Evolutionary conservation across 208 protist species (phyloP).

Genomic region (Crithidia bombi): DNA sequence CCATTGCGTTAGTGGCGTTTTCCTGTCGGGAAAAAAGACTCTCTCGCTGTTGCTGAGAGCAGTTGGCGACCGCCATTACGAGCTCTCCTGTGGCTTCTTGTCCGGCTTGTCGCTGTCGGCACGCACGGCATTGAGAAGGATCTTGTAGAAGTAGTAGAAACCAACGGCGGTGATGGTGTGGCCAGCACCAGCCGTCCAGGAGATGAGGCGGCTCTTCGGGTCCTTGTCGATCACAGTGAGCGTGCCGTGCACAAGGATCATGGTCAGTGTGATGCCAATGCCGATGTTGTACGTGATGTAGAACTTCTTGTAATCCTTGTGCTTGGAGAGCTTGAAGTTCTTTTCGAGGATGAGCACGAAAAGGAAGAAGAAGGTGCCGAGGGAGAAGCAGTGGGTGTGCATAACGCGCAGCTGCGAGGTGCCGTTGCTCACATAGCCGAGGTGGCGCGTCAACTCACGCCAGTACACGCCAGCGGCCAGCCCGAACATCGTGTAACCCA

Average conservation of each 20-base stretch:
- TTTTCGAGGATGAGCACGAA: slow-evolving; percentile 64
- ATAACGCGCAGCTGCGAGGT: slow-evolving; percentile 61
- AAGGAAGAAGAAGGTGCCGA: slow-evolving; percentile 66
- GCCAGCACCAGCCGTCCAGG: slow-evolving; percentile 51
- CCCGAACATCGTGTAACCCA: slow-evolving; percentile 53
- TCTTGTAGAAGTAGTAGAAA: slow-evolving; percentile 65
- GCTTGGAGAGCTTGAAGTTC: slow-evolving; percentile 47
- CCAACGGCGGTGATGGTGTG: slow-evolving; percentile 47
- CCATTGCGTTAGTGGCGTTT: not conserved
- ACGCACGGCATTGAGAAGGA: slow-evolving; percentile 43
- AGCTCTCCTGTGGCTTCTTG: slow-evolving; percentile 16
- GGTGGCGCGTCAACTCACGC: slow-evolving; percentile 53
- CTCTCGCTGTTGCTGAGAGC: too few species aligned
- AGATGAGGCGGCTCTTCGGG: slow-evolving; percentile 36
- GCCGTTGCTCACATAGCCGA: slow-evolving; percentile 34
- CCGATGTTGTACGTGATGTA: slow-evolving; percentile 65
- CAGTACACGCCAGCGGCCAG: slow-evolving; percentile 57
- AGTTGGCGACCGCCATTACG: too few species aligned
- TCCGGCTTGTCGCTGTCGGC: slow-evolving; percentile 9
- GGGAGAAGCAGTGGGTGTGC: slow-evolving; percentile 69
- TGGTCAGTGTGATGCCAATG: slow-evolving; percentile 59
- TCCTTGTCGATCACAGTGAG: slow-evolving; percentile 55
- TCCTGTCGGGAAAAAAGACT: not conserved
- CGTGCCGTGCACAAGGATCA: slow-evolving; percentile 61
- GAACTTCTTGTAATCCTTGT: slow-evolving; percentile 70